Base-by-base conservation (phyloP, 2,329 filamentous ascomycete genomes). In the Metarhizium rileyi region DNA sequence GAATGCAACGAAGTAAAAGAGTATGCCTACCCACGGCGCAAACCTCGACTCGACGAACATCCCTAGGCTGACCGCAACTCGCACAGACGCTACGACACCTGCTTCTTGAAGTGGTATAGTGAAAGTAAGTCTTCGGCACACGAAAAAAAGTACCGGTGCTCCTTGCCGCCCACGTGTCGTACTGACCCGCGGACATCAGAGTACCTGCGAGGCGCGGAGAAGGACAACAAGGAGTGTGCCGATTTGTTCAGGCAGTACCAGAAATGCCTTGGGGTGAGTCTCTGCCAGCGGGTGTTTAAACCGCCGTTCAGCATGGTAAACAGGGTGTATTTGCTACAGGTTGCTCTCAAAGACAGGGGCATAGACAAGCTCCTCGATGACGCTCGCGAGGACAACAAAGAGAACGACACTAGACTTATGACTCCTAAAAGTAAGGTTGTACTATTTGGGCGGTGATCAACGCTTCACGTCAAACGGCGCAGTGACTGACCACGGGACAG, bases 51-150 rank as follows among this genome's bases (percentile, higher is more conserved):
- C 9, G 20, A 22, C 8, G 4, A 25, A 22, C 14, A n/a, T n/a
- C n/a, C 45, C 52, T 18, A 56, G 38, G 5, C 40, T 40, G 14
- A 46, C 36, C 26, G 33, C 40, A 30, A 22, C 3, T 20, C 14
- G 18, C 14, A 3, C 53, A 96, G 90, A 66, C 87, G 84, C 60
- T 98, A 98, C 65, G 93, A 98, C 67, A 90, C 86, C 47, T 98
- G 93, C 71, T 98, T 98, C 66, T 73, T 98, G 56, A 97, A 95
- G 71, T 98, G 93, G 93, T 98, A 98, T 68, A 96, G 90, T 64
- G 93, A 98, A 70, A 97, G 93, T 96, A 75, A 52, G 84, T 68
- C 47, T 51, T 50, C 47, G 33, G 5, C 30, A 26, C 9, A 35
- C 27, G 4, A 8, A n/a, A 14, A 26, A n/a, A n/a, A n/a, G n/a